A percentile compares a stretch with the other conserved stretches of the same genome.
Conservation (phyloP, 108 stramenopile genomes). For the Hondaea fermentalgiana region DNA sequence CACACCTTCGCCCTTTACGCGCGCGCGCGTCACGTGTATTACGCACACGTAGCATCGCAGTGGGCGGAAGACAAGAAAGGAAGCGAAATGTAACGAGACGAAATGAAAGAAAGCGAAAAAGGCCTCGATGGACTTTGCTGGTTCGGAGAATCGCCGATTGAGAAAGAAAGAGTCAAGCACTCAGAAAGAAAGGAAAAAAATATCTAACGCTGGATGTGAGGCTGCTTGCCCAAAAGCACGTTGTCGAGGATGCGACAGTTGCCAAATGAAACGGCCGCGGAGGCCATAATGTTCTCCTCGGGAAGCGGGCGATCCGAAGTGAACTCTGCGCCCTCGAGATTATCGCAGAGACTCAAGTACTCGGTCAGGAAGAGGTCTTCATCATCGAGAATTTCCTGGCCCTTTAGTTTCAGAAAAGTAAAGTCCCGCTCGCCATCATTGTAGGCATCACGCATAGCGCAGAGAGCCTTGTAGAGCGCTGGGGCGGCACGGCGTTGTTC, state of each 20-base stretch:
- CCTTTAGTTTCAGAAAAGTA: neutral
- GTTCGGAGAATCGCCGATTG: neutral
- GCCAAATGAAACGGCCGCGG: neutral
- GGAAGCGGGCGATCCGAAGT: neutral
- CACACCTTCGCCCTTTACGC: no score
- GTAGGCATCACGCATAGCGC: conserved; percentile 22
- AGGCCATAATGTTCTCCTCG: neutral
- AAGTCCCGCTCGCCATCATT: neutral
- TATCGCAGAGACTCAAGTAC: neutral
- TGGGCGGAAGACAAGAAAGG: no score
- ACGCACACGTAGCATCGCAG: no score
- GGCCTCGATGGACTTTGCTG: neutral
- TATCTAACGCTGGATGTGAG: neutral
- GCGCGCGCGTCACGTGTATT: no score
- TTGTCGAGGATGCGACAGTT: conserved; percentile 15
- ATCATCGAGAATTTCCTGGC: neutral
- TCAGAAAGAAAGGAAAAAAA: neutral
- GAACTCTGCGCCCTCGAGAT: neutral
- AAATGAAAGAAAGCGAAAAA: neutral
- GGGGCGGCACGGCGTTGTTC: conserved; percentile 70
- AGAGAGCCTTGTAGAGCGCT: conserved; percentile 64
- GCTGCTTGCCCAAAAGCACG: neutral
- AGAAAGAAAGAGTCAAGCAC: neutral
- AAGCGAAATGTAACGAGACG: neutral
- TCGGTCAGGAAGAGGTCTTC: neutral